Evolutionary conservation across 1,284 basidiomycete genomes (phyloP), one percentile per base, ranked within the genome.

Genomic region (Fomes fomentarius): DNA sequence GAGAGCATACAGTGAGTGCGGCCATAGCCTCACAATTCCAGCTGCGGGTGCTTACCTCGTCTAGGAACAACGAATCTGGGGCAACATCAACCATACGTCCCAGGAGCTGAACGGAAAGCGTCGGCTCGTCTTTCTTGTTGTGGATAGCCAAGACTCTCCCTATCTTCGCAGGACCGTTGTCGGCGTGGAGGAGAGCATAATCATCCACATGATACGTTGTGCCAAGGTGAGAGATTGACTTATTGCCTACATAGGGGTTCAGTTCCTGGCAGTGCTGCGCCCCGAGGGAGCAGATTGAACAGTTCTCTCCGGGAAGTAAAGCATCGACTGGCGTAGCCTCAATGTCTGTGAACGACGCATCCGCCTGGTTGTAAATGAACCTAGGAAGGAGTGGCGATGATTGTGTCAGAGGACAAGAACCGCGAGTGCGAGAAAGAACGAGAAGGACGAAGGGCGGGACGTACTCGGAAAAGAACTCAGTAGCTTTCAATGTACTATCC

Each of bases 401-500:
- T 28, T 34, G 33, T 26, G 31, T 12, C 7, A 10, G 35, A 19
- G 25, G 15, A 28, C 6, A 30, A 17, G 24, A 21, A 39, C n/a
- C 28, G 15, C 24, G 4, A 43, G 35, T 34, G 33, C 33, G 31
- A 17, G 6, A 10, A 40, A 19, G 25, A n/a, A 28, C 6, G 35
- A 17, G 24, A 21, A 39, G 35, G 19, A n/a, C 33, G 3, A n/a
- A 2, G 14, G 17, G 7, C 9, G 12, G 14, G 47, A 61, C 73
- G 59, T 59, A 88, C 87, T 77, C 81, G 69, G 80, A 87, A 64
- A 82, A 88, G 65, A 76, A 91, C 7, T 83, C 76, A 31, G 44
- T 47, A 6, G 57, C 50, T 10, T 54, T 57, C 4, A 60, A 4
- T 1, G n/a, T n/a, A n/a, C n/a, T n/a, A n/a, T 26, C 7, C 28